Evolutionary conservation across 768 basidiomycete genomes (phyloP).

Genomic region (Calvatia gigantea): DNA sequence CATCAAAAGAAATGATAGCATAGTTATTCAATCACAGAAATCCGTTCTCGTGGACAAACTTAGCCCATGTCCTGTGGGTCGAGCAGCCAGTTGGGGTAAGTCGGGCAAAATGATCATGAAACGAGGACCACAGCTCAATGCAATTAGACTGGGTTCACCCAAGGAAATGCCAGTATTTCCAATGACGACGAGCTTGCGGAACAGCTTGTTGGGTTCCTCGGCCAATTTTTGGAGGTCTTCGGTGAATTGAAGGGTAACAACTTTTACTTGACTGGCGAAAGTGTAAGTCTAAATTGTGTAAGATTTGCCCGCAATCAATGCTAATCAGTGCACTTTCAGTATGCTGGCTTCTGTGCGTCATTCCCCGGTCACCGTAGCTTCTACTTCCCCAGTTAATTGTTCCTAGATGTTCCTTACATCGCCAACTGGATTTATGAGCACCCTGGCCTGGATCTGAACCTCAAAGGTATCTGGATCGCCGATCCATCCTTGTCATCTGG

Average conservation of each 20-base stretch:
- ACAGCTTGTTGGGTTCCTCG: constrained; percentile 57
- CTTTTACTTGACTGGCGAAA: constrained; percentile 69
- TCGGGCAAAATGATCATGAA: constrained; percentile 60
- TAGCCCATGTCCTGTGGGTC: constrained; percentile 72
- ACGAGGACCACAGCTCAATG: constrained; percentile 28
- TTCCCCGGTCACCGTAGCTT: constrained; percentile 36
- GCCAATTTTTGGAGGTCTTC: constrained; percentile 76
- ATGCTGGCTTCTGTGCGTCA: constrained; percentile 62
- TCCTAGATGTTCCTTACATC: constrained; percentile 64
- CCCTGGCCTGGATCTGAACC: constrained; percentile 49
- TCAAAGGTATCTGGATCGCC: constrained; percentile 70
- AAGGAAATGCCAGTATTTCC: constrained; percentile 60
- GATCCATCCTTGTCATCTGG: constrained; percentile 63
- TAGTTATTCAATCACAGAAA: constrained; percentile 31
- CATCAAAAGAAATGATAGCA: background rate
- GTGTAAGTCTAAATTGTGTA: constrained; percentile 42
- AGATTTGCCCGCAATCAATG: constrained; percentile 31
- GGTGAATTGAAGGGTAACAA: constrained; percentile 70
- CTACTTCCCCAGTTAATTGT: background rate
- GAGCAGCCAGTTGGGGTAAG: constrained; percentile 83
- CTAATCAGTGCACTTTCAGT: constrained; percentile 39
- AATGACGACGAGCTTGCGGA: constrained; percentile 48
- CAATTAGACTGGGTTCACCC: constrained; percentile 60
- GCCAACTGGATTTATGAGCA: constrained; percentile 72
- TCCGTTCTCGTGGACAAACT: constrained; percentile 74